phyloP scores from a whole-genome alignment of 2,329 filamentous ascomycete species.

The Hysterium pulicare region DNA sequence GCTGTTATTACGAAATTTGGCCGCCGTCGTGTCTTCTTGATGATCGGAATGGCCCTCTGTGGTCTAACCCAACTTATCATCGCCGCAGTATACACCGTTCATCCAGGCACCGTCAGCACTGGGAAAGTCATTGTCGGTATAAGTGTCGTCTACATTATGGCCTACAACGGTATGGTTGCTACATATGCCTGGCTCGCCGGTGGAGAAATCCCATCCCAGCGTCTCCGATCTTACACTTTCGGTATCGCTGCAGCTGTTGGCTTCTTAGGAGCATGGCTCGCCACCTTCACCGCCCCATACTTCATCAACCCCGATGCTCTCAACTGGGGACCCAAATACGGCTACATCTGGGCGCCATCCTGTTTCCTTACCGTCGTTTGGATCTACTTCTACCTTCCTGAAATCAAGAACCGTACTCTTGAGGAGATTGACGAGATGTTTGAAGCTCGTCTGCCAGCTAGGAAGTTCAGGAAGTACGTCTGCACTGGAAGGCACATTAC shows the following conservation, averaged over 20 bases:
- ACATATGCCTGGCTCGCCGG: constrained; percentile 58
- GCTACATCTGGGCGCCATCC: constrained; percentile 32
- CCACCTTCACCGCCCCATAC: constrained; percentile 56
- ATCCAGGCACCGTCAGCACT: constrained; percentile 36
- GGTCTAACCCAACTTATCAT: constrained; percentile 54
- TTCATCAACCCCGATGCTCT: constrained; percentile 57
- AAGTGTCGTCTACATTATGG: constrained; percentile 53
- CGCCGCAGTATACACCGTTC: constrained; percentile 51
- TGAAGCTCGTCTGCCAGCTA: constrained; percentile 24
- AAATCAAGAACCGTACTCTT: constrained; percentile 40
- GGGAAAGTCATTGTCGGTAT: constrained; percentile 53
- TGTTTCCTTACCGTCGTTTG: constrained; percentile 38
- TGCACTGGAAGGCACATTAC: constrained; percentile 19
- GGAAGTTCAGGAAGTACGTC: constrained; percentile 30
- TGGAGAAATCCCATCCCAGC: constrained; percentile 57
- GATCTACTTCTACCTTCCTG: constrained; percentile 30
- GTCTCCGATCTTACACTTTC: constrained; percentile 57
- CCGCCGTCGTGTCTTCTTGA: constrained; percentile 53
- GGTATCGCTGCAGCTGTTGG: constrained; percentile 52
- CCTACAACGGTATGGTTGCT: constrained; percentile 53
- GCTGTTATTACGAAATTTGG: constrained; percentile 53
- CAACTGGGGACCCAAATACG: constrained; percentile 58
- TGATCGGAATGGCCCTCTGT: constrained; percentile 51
- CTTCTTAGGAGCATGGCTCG: constrained; percentile 56
- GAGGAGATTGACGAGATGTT: constrained; percentile 36